phyloP scores from a whole-genome alignment of 768 basidiomycete species.

The Lactarius quietus region DNA sequence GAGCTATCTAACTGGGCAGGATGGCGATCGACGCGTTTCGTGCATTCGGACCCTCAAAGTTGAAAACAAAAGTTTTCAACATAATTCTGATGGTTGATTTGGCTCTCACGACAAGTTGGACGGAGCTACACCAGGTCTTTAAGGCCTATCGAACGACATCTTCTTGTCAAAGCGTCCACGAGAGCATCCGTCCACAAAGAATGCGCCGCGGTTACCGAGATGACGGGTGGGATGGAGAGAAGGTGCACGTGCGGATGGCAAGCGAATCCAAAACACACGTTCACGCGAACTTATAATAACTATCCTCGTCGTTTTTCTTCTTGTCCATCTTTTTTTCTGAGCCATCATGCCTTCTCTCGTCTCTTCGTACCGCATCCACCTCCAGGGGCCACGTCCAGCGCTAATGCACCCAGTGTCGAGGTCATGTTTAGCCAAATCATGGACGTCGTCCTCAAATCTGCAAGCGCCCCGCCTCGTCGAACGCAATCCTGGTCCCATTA shows the following conservation, averaged over 20 bases:
- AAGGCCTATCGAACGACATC: too few relatives aligned
- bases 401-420: slow-evolving; percentile 38
- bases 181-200: too few relatives aligned
- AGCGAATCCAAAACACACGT: too few relatives aligned
- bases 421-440: slow-evolving; percentile 77
- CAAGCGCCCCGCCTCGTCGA: slow-evolving; percentile 36
- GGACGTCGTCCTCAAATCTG: slow-evolving; percentile 70
- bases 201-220: not conserved
- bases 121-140: too few relatives aligned
- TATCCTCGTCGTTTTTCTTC: slow-evolving; percentile 8
- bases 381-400: not conserved
- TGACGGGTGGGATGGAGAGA: not conserved
- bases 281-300: slow-evolving; percentile 7
- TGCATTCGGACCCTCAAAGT: too few relatives aligned
- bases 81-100: too few relatives aligned
- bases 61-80: too few relatives aligned
- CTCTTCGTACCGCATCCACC: not conserved
- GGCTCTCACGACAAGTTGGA: too few relatives aligned
- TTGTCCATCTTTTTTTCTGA: slow-evolving; percentile 11
- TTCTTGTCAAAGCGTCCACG: too few relatives aligned
- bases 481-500: slow-evolving; percentile 3
- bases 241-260: not conserved
- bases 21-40: too few relatives aligned
- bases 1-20: too few relatives aligned
- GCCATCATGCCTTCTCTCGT: slow-evolving; percentile 12